phyloP scores from a whole-genome alignment of 108 stramenopile genomes.

The Skeletonema potamos region DNA sequence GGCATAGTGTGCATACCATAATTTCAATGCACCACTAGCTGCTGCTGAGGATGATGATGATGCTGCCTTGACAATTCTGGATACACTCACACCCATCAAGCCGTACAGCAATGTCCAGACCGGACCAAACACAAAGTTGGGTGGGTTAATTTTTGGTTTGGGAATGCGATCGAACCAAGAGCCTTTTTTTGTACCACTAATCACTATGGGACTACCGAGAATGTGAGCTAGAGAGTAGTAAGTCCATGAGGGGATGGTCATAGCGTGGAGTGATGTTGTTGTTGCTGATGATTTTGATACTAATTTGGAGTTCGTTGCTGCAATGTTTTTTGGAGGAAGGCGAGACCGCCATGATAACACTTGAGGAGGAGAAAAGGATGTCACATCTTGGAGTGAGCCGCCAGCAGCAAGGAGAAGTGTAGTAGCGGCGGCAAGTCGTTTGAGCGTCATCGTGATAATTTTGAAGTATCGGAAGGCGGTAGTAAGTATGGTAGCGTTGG shows the following conservation, averaged over 20 bases:
- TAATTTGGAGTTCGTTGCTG: no score
- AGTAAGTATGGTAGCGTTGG: no score
- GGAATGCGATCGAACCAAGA: slow-evolving; percentile 57
- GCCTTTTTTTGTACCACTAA: slow-evolving; percentile 35
- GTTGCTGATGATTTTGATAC: background rate
- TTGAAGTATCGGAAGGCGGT: no score
- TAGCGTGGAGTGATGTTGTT: background rate
- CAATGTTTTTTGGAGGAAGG: no score
- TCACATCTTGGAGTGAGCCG: background rate
- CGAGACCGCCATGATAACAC: no score
- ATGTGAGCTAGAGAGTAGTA: slow-evolving; percentile 46
- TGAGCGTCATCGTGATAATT: background rate
- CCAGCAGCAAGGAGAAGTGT: no score
- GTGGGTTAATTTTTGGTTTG: slow-evolving; percentile 62
- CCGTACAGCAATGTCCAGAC: slow-evolving; percentile 70
- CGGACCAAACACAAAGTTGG: slow-evolving; percentile 63
- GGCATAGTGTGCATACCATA: slow-evolving; percentile 50
- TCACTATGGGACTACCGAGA: slow-evolving; percentile 55
- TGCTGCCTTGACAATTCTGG: slow-evolving; percentile 20
- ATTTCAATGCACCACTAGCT: slow-evolving; percentile 7
- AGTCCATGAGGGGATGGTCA: slow-evolving; percentile 12
- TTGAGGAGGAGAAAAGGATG: background rate
- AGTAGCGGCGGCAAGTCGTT: background rate
- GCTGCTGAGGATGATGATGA: background rate
- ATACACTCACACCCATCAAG: slow-evolving; percentile 56